Base-by-base conservation (phyloP, 192 early-diverging fungal genomes). In the Rhizoclosmatium sp. region DNA sequence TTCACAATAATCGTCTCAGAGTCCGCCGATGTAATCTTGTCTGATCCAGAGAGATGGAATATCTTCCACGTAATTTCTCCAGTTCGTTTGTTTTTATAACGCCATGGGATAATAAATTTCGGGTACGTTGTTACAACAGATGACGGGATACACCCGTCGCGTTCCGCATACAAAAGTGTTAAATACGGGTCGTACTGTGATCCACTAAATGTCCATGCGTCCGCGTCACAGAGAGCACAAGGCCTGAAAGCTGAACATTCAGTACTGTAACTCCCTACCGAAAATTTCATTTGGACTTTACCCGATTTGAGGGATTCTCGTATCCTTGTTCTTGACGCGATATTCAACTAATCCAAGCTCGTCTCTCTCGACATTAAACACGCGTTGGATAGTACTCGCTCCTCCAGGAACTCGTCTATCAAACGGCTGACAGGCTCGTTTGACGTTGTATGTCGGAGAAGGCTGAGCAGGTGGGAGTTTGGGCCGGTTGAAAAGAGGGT, bases 51-150 rank as follows among this genome's bases (percentile, higher is more conserved):
- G 73, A 82, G 48, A 65, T 88, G 87, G 68, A 86, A 81, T 56
- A 88, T 79, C 69, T 88, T 88, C 87, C 87, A 88, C 10, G 81
- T 78, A 39, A 86, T 83, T 65, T 71, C 80, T 7, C 77, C 64
- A 12, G 87, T 82, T 51, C 71, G 46, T 40, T 81, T 65, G 79
- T 84, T 86, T 23, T 82, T 77, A 71, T 86, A 88, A 9, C 87
- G 79, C 87, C 87, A 88, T 3, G 87, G 87, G 21, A 88, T 76
- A 56, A 85, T 81, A 47, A 88, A 86, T 74, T 83, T 81, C 21
- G 78, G 76, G 41, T 76, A 61, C 5, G 42, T 41, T n/a, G 73
- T 48, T 23, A 76, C 70, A 19, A 82, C 70, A 23, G 70, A 75
- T n/a, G 82, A 83, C 2, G 83, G 81, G 60, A 87, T 87, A 78